These are phyloP conservation scores for Eucalyptus decipiens DNA, from an alignment of 345 rosid species.

Conservation along the genomic window DNA sequence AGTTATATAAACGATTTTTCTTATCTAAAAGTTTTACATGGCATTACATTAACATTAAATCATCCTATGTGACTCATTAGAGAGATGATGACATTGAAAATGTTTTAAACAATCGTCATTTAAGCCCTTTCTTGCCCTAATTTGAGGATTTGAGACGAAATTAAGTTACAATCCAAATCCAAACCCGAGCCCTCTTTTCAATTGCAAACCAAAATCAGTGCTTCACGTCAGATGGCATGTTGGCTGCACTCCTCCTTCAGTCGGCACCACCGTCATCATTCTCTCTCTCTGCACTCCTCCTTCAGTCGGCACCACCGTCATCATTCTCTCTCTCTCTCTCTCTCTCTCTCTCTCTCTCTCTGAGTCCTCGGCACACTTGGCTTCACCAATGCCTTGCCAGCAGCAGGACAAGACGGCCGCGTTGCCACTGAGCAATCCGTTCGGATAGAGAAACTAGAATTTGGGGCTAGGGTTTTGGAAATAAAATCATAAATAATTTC, in stretches of 20 bases:
- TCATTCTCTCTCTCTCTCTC: neutral
- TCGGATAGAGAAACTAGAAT: neutral
- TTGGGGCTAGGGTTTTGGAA: neutral
- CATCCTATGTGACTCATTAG: neutral
- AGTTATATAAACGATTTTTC: neutral
- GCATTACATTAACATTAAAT: neutral
- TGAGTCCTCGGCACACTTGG: neutral
- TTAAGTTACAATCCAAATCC: neutral
- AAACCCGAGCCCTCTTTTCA: neutral
- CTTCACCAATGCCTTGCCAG: neutral
- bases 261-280: neutral
- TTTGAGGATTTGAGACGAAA: neutral
- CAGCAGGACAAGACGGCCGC: neutral
- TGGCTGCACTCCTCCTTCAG: neutral
- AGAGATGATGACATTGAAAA: neutral
- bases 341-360: neutral
- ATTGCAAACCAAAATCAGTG: neutral
- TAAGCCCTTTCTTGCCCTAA: neutral
- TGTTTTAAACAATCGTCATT: neutral
- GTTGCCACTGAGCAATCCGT: neutral
- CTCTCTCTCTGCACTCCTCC: neutral
- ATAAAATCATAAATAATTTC: neutral
- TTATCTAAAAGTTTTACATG: neutral
- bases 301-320: neutral
- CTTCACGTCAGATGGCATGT: neutral